Base-by-base conservation (phyloP, 139 green algal genomes). In the Micractinium sp. region DNA sequence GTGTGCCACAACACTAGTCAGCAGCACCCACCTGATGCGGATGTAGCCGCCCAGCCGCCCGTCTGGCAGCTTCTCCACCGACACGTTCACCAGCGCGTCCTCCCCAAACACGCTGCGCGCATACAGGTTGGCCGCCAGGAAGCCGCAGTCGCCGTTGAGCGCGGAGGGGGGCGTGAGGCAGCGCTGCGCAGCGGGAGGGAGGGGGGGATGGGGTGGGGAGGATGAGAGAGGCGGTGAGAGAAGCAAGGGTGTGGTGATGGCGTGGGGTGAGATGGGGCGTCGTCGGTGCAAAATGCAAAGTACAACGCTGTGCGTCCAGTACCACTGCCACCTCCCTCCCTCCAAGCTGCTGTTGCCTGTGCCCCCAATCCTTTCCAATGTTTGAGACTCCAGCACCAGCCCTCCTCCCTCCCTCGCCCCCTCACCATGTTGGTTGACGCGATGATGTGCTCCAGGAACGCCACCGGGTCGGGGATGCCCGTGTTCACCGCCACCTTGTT, bases 401-500 rank as follows among this genome's bases (percentile, higher is more conserved):
- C 39, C 39, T 36, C 33, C 77, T 33, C 20, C 77, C 39, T n/a
- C n/a, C n/a, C n/a, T n/a, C 39, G 12, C 16, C 39, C 39, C 78
- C 78, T 25, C 82, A 87, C 92, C 98, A 99, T 99, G 95, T 99
- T 99, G 84, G 98, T 99, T 81, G 93, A 96, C 25, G 93, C 87
- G 53, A 99, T 95, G 87, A 99, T 98, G 92, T 99, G 98, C 20
- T 98, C 92, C 84, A 99, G 92, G 94, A 98, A 99, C 76, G 94
- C 85, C 23, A 92, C 91, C 12, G 96, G 94, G 69, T 99, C 95
- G 0, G 90, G 95, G 91, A 99, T 96, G 78, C 88, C 91, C n/a
- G 98, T 99, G 93, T 98, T 99, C 74, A 99, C 92, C 7, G 97
- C 97, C 39, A 99, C 96, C 96, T 99, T 99, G 94, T 99, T 99